Evolutionary conservation across 495 filamentous ascomycete species (phyloP).

Genomic region (Penicillium paradoxum): DNA sequence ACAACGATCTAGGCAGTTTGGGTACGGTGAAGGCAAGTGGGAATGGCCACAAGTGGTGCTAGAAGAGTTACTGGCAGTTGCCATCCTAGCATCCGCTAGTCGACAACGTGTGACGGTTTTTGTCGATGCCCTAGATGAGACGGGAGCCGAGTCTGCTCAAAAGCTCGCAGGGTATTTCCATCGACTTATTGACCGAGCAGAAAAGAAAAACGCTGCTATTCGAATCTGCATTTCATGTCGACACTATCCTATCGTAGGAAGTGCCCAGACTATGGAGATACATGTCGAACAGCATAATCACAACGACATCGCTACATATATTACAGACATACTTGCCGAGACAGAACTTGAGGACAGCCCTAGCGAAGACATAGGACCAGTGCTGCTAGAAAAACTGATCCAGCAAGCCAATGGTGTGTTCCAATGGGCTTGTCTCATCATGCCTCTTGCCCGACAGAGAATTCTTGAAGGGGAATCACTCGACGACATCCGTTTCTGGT

Average conservation of each 20-base stretch:
- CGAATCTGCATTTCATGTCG: constrained; percentile 16
- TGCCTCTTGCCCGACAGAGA: not conserved
- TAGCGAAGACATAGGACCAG: not conserved
- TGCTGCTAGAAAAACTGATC: constrained; percentile 1
- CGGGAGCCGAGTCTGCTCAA: constrained; percentile 10
- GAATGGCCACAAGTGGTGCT: constrained; percentile 13
- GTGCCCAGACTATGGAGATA: not conserved
- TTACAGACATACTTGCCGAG: constrained; percentile 2
- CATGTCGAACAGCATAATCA: constrained; percentile 7
- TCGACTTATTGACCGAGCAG: not conserved
- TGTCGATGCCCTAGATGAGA: constrained; percentile 22
- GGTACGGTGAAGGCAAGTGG: constrained; percentile 1
- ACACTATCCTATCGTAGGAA: constrained; percentile 9
- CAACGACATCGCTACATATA: constrained; percentile 4
- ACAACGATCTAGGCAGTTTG: constrained; percentile 9
- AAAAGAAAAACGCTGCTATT: not conserved
- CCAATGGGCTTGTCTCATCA: constrained; percentile 10
- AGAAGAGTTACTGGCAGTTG: constrained; percentile 7
- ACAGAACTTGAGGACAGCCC: not conserved
- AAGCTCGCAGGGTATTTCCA: constrained; percentile 9
- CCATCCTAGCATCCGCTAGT: constrained; percentile 6
- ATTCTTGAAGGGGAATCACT: constrained; percentile 7
- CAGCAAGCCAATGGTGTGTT: not conserved
- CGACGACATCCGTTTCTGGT: constrained; percentile 5
- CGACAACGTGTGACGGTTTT: constrained; percentile 6